Evolutionary conservation across 345 rosid species (phyloP).

Genomic region (Hypericum androsaemum): DNA sequence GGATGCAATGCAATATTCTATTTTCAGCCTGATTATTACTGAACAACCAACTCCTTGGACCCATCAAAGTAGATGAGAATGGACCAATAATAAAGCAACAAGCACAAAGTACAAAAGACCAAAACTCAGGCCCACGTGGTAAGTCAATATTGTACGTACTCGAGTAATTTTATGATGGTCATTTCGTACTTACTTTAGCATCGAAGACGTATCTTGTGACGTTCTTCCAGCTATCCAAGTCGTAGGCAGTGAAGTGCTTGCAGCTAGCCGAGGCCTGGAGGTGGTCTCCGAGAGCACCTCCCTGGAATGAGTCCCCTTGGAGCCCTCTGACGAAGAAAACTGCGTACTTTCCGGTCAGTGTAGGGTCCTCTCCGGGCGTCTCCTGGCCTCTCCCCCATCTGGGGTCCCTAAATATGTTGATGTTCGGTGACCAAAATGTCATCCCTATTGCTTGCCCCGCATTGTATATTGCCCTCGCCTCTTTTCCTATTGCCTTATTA

Average conservation of each 20-base stretch:
- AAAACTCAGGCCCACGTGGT: no score
- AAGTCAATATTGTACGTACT: no score
- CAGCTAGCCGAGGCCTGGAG: constrained; percentile 11
- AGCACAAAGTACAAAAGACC: no score
- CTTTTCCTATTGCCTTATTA: constrained; percentile 1
- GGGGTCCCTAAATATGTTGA: constrained; percentile 10
- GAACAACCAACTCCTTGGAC: no score
- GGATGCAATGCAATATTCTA: no score
- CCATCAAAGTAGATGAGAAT: no score
- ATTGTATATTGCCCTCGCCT: constrained; percentile 11
- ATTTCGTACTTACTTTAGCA: constrained; percentile 2
- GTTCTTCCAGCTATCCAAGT: constrained; percentile 8
- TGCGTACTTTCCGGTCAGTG: background rate
- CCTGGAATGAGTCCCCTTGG: constrained; percentile 1
- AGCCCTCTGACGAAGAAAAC: constrained; percentile 9
- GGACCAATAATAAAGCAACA: no score
- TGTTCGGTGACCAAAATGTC: constrained; percentile 10
- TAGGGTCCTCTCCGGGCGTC: constrained; percentile 14
- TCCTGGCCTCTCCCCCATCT: constrained; percentile 13
- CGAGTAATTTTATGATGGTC: no score
- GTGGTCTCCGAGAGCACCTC: background rate
- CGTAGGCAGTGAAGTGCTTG: constrained; percentile 11
- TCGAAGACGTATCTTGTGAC: background rate
- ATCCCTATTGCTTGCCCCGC: constrained; percentile 9
- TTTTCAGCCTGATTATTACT: no score